Evolutionary conservation across 2,329 filamentous ascomycete genomes (phyloP).

Genomic region (Cladorrhinum sp.): DNA sequence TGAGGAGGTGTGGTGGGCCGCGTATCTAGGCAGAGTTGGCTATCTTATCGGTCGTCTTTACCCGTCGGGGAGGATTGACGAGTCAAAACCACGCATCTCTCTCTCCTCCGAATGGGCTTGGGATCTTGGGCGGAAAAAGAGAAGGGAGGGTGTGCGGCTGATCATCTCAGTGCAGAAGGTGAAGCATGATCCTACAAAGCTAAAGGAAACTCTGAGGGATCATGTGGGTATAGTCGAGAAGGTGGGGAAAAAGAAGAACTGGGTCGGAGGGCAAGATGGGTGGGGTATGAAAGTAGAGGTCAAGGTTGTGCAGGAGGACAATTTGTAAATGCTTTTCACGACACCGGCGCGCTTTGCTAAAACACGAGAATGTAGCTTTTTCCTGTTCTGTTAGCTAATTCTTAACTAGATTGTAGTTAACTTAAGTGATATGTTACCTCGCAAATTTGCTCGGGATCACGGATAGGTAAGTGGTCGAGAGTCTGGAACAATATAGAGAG

Average conservation of each 20-base stretch:
- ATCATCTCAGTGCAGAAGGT: neutral
- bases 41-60: conserved; percentile 2
- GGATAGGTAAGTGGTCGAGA: no score
- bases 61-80: neutral
- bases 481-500: no score
- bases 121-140: conserved; percentile 1
- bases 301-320: neutral
- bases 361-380: no score
- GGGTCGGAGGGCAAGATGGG: neutral
- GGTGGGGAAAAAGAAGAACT: neutral
- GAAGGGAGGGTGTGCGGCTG: neutral
- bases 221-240: neutral
- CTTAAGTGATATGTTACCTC: no score
- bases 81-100: conserved; percentile 4
- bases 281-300: neutral
- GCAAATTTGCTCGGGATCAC: no score
- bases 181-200: neutral
- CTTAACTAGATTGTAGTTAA: no score
- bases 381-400: no score
- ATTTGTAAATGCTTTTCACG: neutral
- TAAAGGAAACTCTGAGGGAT: neutral
- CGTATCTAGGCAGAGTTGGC: neutral
- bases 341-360: no score
- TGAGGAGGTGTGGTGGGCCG: neutral
- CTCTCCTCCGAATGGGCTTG: conserved; percentile 2